Base-by-base conservation (phyloP, 2,329 filamentous ascomycete species). In the Nothophoma quercina region DNA sequence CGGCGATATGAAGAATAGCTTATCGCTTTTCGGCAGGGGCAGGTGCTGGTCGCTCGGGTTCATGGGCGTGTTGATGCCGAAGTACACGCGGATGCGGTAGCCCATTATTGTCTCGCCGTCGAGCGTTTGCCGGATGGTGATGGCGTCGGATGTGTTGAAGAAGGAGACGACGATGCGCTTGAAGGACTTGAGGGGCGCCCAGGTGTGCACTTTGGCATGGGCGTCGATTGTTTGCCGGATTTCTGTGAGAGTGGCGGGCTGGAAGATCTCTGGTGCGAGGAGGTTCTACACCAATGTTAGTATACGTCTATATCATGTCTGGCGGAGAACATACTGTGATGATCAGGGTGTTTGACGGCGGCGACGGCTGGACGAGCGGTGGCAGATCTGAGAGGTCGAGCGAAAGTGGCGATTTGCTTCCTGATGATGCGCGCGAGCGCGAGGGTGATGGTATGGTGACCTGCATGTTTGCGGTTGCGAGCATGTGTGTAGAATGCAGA, bases 81-180 rank as follows among this genome's bases (percentile, higher is more conserved):
- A 75, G 63, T 75, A 75, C 18, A 75, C 71, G 35, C 72, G 71
- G 25, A 74, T 70, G 34, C 72, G 81, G 78, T 23, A 83, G 64
- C 89, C 90, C 76, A 93, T 83, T 60, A 93, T 81, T 19, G 79
- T 78, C 75, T 92, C 88, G 64, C 88, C 87, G 67, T 95, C 89
- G 75, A 91, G 89, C 48, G 88, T 80, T 61, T 85, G 79, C 58
- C 89, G 87, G 49, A 93, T 88, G 49, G 81, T 79, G 64, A 90
- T 85, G 50, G 90, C 89, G 46, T 88, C 84, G 45, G 87, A 83
- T 65, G 83, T 80, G 55, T 86, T 85, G 75, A 83, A 87, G 80
- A 95, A 93, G 62, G 89, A 91, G 56, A 90, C 85, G 63, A 93
- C 82, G 67, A 95, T 91, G 72, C 90, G 88, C 59, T 88, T 85